These are phyloP conservation scores for Tetrapyrgos nigripes DNA, from an alignment of 1,284 basidiomycete species.

Conservation along the genomic window DNA sequence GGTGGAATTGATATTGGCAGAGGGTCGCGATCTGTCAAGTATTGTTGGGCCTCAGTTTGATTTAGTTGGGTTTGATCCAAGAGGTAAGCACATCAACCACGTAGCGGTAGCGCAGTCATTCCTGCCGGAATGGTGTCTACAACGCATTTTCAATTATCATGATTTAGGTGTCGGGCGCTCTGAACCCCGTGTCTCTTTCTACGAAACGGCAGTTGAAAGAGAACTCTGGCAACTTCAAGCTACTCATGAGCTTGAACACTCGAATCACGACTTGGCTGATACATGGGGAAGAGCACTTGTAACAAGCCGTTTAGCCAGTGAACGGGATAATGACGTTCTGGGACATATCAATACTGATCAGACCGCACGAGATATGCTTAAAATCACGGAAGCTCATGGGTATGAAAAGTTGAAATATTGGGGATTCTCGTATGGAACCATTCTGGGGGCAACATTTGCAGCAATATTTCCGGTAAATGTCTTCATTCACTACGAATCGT, in stretches of 20 bases:
- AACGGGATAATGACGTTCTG: conserved; percentile 38
- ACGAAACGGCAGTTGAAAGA: conserved; percentile 21
- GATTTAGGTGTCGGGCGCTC: conserved; percentile 38
- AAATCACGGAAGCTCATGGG: conserved; percentile 51
- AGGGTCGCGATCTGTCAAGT: conserved; percentile 35
- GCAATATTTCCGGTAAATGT: conserved; percentile 51
- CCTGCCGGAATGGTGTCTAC: not conserved
- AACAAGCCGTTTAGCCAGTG: conserved; percentile 34
- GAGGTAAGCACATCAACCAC: conserved; percentile 25
- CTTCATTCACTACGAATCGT: not conserved
- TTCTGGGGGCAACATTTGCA: conserved; percentile 54
- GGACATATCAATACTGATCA: conserved; percentile 49
- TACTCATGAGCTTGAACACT: conserved; percentile 22
- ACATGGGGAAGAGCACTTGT: conserved; percentile 34
- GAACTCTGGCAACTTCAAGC: conserved; percentile 2
- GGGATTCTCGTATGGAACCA: conserved; percentile 58
- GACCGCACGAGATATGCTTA: conserved; percentile 56
- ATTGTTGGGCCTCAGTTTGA: conserved; percentile 53
- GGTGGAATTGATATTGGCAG: conserved; percentile 34
- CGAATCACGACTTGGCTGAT: conserved; percentile 29
- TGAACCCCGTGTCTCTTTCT: conserved; percentile 40
- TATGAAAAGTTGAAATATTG: conserved; percentile 55
- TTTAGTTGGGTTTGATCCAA: conserved; percentile 57
- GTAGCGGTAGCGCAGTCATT: not conserved
- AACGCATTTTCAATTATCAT: not conserved